Evolutionary conservation across 257 asterid genomes (phyloP), one percentile per base, ranked within the genome.

Genomic region (Rubia yunnanensis): DNA sequence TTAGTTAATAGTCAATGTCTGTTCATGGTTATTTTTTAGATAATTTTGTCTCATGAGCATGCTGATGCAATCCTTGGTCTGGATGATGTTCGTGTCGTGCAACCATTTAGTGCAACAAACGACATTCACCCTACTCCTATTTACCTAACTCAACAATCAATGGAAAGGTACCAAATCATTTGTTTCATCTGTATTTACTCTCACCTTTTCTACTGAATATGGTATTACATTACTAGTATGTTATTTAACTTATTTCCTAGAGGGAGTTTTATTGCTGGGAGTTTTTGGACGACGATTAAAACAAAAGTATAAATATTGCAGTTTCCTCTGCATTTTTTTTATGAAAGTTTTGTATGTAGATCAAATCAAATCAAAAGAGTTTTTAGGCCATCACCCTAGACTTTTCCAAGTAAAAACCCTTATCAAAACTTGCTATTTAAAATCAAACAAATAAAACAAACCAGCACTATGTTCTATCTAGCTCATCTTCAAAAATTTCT

Each of bases 21-120:
- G 53, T 27, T 70, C 58, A 53, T 76, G 71, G 26, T 71, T 63
- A 61, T 63, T 75, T 34, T 69, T 66, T 94, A 90, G 99, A 84
- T 94, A 70, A 75, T 94, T 79, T 81, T 94, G 79, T 87, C 99
- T 69, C 99, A 94, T 78, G 97, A 90, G 78, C 99, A 94, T 79
- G 97, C 99, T 80, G 99, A 90, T 75, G 97, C 99, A 54, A 85
- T 85, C 83, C 97, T 94, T 73, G 99, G 99, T 72, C 83, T 94
- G 83, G 99, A 94, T 70, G 99, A 94, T 67, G 70, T 94, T 76
- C 96, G 99, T 6, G 53, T 75, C 50, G 97, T 94, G 81, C 99
- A 94, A 79, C 97, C 95, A 70, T 85, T 66, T 83, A 94, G 97
- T 70, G 77, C 96, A 59, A 89, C 89, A 54, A 92, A 94, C 78